These are phyloP conservation scores for Verticillium klebahnii DNA, from an alignment of 2,329 filamentous ascomycete species.

Conservation along the genomic window DNA sequence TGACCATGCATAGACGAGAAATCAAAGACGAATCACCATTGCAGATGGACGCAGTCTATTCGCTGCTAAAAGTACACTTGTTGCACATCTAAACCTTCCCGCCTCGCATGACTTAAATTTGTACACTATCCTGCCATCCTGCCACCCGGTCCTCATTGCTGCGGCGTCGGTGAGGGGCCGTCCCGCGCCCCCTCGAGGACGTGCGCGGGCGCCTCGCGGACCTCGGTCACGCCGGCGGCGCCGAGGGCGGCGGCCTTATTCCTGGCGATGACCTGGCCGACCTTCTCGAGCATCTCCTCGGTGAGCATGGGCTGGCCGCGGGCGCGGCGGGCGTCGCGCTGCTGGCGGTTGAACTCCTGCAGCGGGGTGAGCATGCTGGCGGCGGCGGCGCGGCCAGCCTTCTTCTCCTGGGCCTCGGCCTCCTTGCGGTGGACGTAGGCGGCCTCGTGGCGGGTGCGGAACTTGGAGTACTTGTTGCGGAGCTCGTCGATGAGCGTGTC, in stretches of 20 bases:
- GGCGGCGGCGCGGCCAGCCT: constrained; percentile 27
- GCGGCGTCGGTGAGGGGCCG: neutral
- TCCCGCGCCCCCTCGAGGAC: neutral
- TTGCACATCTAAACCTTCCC: constrained; percentile 10
- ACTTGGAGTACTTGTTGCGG: constrained; percentile 74
- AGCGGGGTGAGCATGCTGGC: constrained; percentile 49
- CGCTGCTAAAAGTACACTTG: constrained; percentile 13
- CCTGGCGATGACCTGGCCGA: constrained; percentile 56
- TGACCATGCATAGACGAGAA: neutral
- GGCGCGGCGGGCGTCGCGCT: constrained; percentile 45
- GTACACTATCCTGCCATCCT: neutral
- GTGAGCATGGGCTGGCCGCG: constrained; percentile 52
- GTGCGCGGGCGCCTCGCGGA: neutral
- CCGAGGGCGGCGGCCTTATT: constrained; percentile 41
- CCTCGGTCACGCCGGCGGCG: constrained; percentile 30
- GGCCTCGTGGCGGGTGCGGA: constrained; percentile 74
- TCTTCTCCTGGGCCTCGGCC: constrained; percentile 46
- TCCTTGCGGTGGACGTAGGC: constrained; percentile 66
- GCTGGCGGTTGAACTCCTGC: constrained; percentile 54
- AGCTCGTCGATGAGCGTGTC: constrained; percentile 77
- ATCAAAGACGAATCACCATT: neutral
- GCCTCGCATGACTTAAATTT: neutral
- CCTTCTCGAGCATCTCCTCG: constrained; percentile 56
- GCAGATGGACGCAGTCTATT: neutral
- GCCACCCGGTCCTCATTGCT: neutral